A percentile compares a stretch with the other conserved stretches of the same genome.
These are phyloP conservation scores for Pseudogymnoascus verrucosus DNA, from an alignment of 2,329 filamentous ascomycete genomes.

Conservation along the genomic window DNA sequence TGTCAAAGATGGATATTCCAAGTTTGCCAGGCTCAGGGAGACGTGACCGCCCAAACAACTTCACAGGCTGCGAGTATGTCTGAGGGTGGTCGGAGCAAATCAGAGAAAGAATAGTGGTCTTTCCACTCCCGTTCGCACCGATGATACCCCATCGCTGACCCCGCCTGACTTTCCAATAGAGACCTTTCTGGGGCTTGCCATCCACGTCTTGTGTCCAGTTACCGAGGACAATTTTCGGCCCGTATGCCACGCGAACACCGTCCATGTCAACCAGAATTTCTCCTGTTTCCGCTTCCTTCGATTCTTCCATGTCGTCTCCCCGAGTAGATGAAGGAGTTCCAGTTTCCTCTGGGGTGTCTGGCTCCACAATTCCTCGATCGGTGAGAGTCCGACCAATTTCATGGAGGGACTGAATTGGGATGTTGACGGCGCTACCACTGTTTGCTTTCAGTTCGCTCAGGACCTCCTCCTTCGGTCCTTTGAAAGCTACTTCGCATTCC, in stretches of 20 bases:
- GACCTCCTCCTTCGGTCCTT: constrained; percentile 59
- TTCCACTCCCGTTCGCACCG: constrained; percentile 89
- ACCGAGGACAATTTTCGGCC: constrained; percentile 67
- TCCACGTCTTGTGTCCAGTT: constrained; percentile 61
- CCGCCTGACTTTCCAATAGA: constrained; percentile 74
- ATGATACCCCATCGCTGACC: constrained; percentile 90
- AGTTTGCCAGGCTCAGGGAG: constrained; percentile 59
- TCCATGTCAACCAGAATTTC: constrained; percentile 80
- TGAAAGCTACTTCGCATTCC: constrained; percentile 54
- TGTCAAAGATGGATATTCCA: constrained; percentile 84
- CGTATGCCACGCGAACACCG: constrained; percentile 75
- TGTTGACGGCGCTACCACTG: constrained; percentile 27
- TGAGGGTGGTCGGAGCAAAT: constrained; percentile 96
- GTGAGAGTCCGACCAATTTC: constrained; percentile 25
- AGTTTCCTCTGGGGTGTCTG: not conserved
- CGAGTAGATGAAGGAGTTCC: not conserved
- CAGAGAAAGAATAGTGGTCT: constrained; percentile 87
- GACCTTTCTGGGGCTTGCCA: constrained; percentile 47
- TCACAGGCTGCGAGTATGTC: constrained; percentile 80
- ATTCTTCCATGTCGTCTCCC: not conserved
- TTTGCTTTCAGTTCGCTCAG: constrained; percentile 45
- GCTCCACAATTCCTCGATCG: constrained; percentile 21
- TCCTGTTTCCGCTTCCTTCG: constrained; percentile 10
- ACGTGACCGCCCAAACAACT: constrained; percentile 73
- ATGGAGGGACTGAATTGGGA: constrained; percentile 20